phyloP scores from a whole-genome alignment of 2,329 filamentous ascomycete species.

The Diplodia mutila region DNA sequence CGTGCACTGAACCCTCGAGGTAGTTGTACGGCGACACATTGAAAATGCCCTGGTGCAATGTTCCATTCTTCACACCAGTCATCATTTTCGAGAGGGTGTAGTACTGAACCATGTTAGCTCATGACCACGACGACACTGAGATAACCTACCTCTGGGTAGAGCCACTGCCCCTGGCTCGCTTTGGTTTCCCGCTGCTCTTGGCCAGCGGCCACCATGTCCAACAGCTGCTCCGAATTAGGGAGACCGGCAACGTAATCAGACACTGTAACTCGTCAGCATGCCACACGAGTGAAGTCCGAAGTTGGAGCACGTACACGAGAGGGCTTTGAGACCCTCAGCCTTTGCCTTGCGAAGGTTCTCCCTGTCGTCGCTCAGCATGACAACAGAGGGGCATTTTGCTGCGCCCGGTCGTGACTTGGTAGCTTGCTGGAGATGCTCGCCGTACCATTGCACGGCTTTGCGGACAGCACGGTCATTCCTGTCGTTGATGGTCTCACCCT shows the following conservation, averaged over 20 bases:
- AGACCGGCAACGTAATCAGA: slow-evolving; percentile 80
- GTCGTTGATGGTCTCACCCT: slow-evolving; percentile 90
- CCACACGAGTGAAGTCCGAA: not conserved
- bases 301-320: slow-evolving; percentile 50
- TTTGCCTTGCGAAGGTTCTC: slow-evolving; percentile 84
- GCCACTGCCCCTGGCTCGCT: slow-evolving; percentile 68
- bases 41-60: slow-evolving; percentile 92
- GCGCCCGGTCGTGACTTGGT: slow-evolving; percentile 55
- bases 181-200: slow-evolving; percentile 68
- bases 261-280: slow-evolving; percentile 37
- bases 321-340: slow-evolving; percentile 70
- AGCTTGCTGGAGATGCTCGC: slow-evolving; percentile 72
- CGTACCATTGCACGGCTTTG: slow-evolving; percentile 86
- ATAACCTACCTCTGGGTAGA: slow-evolving; percentile 71
- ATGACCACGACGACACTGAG: no score
- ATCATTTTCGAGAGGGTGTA: slow-evolving; percentile 88
- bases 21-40: slow-evolving; percentile 99
- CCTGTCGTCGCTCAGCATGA: slow-evolving; percentile 93
- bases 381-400: slow-evolving; percentile 69
- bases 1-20: slow-evolving; percentile 87
- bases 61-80: slow-evolving; percentile 86
- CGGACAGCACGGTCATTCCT: slow-evolving; percentile 92
- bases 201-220: slow-evolving; percentile 90
- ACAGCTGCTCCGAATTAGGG: slow-evolving; percentile 78
- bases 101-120: slow-evolving; percentile 54